These are phyloP conservation scores for Yarrowia deformans DNA, from an alignment of 805 yeast genomes.

Conservation along the genomic window DNA sequence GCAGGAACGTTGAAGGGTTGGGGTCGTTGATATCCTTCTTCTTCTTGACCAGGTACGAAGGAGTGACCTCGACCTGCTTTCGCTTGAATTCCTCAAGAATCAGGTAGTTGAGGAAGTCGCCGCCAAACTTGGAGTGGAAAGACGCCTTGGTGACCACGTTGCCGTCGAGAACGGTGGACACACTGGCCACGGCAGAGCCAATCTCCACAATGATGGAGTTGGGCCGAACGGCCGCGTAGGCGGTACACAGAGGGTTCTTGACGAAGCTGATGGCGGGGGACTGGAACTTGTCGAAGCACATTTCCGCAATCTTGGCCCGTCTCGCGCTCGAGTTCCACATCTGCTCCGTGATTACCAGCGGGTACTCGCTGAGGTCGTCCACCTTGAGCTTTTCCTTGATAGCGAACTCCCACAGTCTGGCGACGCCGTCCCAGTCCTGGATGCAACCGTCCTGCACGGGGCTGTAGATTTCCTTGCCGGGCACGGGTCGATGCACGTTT, in stretches of 20 bases:
- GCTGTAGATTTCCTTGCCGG: constrained; percentile 49
- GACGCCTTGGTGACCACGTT: constrained; percentile 62
- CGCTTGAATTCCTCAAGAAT: constrained; percentile 58
- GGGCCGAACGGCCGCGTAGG: constrained; percentile 62
- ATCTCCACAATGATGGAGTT: constrained; percentile 82
- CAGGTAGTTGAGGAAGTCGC: constrained; percentile 79
- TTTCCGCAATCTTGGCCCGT: constrained; percentile 64
- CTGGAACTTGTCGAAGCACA: constrained; percentile 75
- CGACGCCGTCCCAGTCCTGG: constrained; percentile 70
- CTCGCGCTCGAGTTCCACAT: constrained; percentile 72
- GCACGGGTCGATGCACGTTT: constrained; percentile 53
- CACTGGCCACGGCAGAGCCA: constrained; percentile 72
- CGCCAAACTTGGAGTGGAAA: constrained; percentile 58
- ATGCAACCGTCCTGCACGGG: constrained; percentile 52
- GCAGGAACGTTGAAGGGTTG: constrained; percentile 28
- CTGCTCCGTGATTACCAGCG: constrained; percentile 69
- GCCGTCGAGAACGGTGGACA: constrained; percentile 60
- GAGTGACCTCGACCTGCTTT: constrained; percentile 49
- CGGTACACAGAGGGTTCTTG: constrained; percentile 74
- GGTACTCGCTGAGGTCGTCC: constrained; percentile 65
- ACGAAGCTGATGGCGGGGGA: constrained; percentile 81
- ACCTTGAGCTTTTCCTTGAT: constrained; percentile 60
- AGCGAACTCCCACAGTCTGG: constrained; percentile 71
- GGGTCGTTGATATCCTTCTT: constrained; percentile 36
- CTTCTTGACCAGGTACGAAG: constrained; percentile 51